Base-by-base conservation (phyloP, 179 eudicot species). In the Monotropa hypopitys region DNA sequence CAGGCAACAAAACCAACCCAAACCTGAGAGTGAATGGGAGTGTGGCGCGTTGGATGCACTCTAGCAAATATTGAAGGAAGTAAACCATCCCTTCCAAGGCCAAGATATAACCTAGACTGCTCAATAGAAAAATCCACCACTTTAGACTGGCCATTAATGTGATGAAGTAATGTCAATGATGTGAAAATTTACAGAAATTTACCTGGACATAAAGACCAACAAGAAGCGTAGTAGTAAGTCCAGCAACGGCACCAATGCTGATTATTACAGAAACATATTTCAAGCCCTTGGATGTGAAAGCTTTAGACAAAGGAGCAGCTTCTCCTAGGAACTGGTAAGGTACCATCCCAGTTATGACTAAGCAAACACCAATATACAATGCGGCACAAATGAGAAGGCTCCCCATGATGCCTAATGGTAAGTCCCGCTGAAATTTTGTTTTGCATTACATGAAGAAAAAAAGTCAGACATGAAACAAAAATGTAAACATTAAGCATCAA, bases 161-260 rank as follows among this genome's bases (percentile, higher is more conserved):
- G 57, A 67, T 12, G 78, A 79, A 65, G 63, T 13, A 43, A 66
- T 11, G 68, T 63, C 49, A 56, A 72, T 15, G 45, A 74, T 26
- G 21, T 1, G 3, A 21, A 84, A 33, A 23, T 74, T 65, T 46
- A 75, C 50, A 68, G 66, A 75, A 46, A 66, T 76, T 84, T 79
- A 92, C 98, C 98, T 94, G 98, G 84, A 92, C 98, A 82, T 94
- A 94, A 50, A 94, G 96, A 73, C 98, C 98, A 78, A 94, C 97
- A 73, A 94, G 85, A 79, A 94, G 93, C 70, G 97, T 90, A 42
- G 98, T 94, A 49, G 98, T 92, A 76, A 94, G 97, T 73, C 98
- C 98, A 80, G 97, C 97, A 81, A 94, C 91, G 77, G 98, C 98
- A 77, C 95, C 98, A 74, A 92, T 68, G 81, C 98, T 94, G 80